Base-by-base conservation (phyloP, 148 eudicot genomes). In the Rhododendron kiyosumense region DNA sequence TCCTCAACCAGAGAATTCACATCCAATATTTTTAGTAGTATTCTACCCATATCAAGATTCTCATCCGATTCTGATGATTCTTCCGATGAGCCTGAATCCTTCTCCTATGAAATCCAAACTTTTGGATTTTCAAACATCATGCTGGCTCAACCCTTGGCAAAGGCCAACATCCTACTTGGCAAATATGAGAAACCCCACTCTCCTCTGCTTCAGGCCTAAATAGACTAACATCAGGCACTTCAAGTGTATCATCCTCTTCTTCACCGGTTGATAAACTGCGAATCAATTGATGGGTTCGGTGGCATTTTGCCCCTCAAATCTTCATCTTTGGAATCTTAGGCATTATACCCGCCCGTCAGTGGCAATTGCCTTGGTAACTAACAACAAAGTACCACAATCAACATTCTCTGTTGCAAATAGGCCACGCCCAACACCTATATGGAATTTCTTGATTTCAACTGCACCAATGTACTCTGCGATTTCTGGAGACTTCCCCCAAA, bases 1-100 rank as follows among this genome's bases (percentile, higher is more conserved):
- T 94, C 96, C 69, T 96, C 97, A 48, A 94, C 93, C 24, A 95
- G 83, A 9, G 97, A 92, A 88, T 96, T 96, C 90, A 93, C 96
- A 93, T 96, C 98, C 79, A 96, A 83, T 54, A 94, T 86, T 69
- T 91, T 92, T 76, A 95, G n/a, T 28, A 95, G 28, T 28, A 95
- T 82, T 88, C 86, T 86, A 1, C 86, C 90, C 87, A 73, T 80
- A 78, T 93, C 94, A 61, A 91, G 52, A 9, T 83, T 81, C 79
- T 84, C 86, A 73, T 67, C 49, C 0, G 78, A n/a, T n/a, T n/a
- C n/a, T n/a, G n/a, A n/a, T n/a, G n/a, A n/a, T n/a, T n/a, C n/a
- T n/a, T n/a, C n/a, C n/a, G n/a, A n/a, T n/a, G n/a, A n/a, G n/a
- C n/a, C n/a, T n/a, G n/a, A n/a, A n/a, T n/a, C n/a, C n/a, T n/a